Percentiles rank a stretch among this genome's conserved stretches.
These are phyloP conservation scores for Colletotrichum karsti DNA, from an alignment of 2,329 filamentous ascomycete species.

Conservation along the genomic window DNA sequence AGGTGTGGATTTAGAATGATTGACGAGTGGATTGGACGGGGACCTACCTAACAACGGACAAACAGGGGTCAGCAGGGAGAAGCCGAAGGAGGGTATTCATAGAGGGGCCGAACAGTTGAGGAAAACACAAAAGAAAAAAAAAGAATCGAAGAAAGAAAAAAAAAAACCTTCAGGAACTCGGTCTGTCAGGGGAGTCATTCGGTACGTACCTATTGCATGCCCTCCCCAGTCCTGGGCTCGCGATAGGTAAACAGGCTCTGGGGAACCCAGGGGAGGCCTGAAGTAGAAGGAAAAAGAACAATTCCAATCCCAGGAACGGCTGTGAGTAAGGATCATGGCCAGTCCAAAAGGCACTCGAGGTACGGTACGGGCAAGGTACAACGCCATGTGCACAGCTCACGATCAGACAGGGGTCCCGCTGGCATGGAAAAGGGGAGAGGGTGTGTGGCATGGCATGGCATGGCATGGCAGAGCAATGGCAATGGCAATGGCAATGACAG, in stretches of 20 bases:
- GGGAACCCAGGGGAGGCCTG: constrained; percentile 18
- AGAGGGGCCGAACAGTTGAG: neutral
- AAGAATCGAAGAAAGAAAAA: neutral
- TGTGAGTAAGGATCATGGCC: constrained; percentile 7
- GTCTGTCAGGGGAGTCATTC: neutral
- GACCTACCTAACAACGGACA: neutral
- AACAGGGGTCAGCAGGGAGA: neutral
- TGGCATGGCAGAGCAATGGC: too few species aligned
- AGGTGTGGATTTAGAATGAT: constrained; percentile 6
- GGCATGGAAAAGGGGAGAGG: constrained; percentile 22
- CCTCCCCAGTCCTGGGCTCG: neutral
- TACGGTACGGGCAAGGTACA: constrained; percentile 16
- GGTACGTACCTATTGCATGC: constrained; percentile 2
- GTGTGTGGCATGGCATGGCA: too few species aligned
- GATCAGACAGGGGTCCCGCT: constrained; percentile 23
- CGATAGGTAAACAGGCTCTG: constrained; percentile 4
- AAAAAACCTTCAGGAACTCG: constrained; percentile 16
- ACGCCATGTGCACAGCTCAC: constrained; percentile 23
- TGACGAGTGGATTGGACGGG: neutral
- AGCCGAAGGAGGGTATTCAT: constrained; percentile 9
- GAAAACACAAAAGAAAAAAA: neutral
- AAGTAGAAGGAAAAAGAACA: constrained; percentile 26
- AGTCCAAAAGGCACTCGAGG: neutral
- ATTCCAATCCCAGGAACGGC: constrained; percentile 24
- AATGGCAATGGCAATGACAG: neutral